phyloP scores from a whole-genome alignment of 441 rosid genomes.

The Erodium trifolium region DNA sequence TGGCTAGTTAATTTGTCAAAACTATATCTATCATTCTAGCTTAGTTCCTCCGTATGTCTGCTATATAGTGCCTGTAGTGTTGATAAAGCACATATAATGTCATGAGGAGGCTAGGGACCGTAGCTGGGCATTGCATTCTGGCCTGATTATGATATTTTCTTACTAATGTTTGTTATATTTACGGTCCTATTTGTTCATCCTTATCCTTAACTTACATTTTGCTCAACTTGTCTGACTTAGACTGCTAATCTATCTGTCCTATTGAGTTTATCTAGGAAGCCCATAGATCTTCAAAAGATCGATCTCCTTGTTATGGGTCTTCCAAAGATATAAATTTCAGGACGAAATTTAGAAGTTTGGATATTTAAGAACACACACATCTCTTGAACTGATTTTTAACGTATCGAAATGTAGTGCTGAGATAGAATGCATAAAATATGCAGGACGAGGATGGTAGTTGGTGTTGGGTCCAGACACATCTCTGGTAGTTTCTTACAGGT shows the following conservation, averaged over 20 bases:
- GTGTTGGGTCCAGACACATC: constrained; percentile 83
- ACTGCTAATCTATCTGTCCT: not conserved
- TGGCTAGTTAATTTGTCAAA: not conserved
- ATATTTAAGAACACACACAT: not conserved
- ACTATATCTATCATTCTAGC: not conserved
- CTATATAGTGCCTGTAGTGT: not conserved
- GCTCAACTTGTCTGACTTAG: not conserved
- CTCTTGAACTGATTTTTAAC: not conserved
- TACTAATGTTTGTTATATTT: not conserved
- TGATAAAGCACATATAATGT: too few relatives aligned
- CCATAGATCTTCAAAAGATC: not conserved
- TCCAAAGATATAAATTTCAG: not conserved
- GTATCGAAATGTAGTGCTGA: not conserved
- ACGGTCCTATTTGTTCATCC: not conserved
- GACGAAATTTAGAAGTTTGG: not conserved
- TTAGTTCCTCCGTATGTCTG: not conserved
- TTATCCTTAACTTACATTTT: not conserved
- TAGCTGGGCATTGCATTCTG: not conserved
- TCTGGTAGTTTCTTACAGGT: constrained; percentile 83
- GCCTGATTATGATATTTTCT: not conserved
- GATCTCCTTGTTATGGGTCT: not conserved
- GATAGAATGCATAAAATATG: constrained; percentile 17
- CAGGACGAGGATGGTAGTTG: constrained; percentile 97
- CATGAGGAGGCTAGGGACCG: not conserved
- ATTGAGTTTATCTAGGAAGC: not conserved